Evolutionary conservation across 495 filamentous ascomycete species (phyloP).

Genomic region (Terfezia boudieri): DNA sequence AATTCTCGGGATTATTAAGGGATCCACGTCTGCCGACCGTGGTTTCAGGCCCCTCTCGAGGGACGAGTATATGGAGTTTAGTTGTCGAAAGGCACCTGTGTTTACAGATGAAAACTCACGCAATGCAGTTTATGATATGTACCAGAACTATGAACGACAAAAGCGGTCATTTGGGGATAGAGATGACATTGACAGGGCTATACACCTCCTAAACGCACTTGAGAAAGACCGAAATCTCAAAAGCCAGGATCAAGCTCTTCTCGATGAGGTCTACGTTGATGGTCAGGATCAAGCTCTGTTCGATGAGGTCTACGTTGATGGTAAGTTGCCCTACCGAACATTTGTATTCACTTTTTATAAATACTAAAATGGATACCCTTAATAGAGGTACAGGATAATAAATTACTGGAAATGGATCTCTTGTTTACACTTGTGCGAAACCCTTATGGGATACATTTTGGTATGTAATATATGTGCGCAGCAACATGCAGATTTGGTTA

Average conservation of each 20-base stretch:
- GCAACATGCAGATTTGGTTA: no score
- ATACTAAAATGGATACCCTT: no score
- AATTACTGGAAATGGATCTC: conserved; percentile 21
- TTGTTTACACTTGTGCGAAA: conserved; percentile 20
- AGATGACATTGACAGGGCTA: conserved; percentile 23
- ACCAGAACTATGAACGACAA: conserved; percentile 20
- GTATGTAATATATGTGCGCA: not conserved
- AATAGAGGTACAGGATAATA: conserved; percentile 25
- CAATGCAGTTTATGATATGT: conserved; percentile 19
- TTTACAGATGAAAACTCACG: conserved; percentile 18
- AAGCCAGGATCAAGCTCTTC: conserved; percentile 5
- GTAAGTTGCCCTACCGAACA: conserved; percentile 3
- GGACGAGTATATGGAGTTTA: not conserved
- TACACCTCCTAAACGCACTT: conserved; percentile 8
- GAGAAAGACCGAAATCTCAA: conserved; percentile 1
- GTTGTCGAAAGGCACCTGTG: conserved; percentile 2
- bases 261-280: conserved; percentile 30
- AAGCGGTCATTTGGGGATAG: conserved; percentile 18
- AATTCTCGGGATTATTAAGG: not conserved
- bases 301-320: conserved; percentile 27
- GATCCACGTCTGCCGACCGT: not conserved
- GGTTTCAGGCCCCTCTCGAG: not conserved
- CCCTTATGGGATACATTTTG: conserved; percentile 22
- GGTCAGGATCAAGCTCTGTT: conserved; percentile 11
- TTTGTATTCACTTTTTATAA: no score